Conservation (phyloP, 257 asterid genomes). For the Leonotis leonurus region DNA sequence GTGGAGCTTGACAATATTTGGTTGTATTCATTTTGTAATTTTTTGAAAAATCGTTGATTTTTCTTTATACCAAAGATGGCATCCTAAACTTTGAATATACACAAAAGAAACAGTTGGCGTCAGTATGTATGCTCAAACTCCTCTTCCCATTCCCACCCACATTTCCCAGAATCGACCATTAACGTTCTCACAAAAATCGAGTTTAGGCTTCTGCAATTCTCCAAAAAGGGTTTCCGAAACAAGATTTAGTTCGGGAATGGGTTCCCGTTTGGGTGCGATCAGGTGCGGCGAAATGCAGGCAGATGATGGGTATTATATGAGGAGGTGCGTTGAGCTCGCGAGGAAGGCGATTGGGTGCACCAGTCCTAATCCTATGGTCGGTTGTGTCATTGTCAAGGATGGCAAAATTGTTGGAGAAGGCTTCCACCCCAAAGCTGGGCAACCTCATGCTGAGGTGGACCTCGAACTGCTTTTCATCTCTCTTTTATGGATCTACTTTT, state of each 20-base stretch:
- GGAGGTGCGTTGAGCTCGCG: slow-evolving; percentile 86
- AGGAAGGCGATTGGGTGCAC: slow-evolving; percentile 71
- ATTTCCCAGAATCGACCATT: slow-evolving; percentile 9
- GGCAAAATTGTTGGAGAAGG: slow-evolving; percentile 89
- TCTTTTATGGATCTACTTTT: not conserved
- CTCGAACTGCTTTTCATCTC: not conserved
- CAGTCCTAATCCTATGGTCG: slow-evolving; percentile 97
- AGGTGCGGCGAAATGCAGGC: slow-evolving; percentile 31
- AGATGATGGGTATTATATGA: slow-evolving; percentile 57
- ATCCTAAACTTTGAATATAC: not conserved
- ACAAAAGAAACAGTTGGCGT: not conserved
- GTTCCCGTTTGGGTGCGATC: slow-evolving; percentile 19
- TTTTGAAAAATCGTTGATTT: no score
- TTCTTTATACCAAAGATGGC: not conserved
- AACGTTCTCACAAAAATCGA: slow-evolving; percentile 17
- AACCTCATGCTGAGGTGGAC: slow-evolving; percentile 93
- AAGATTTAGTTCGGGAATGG: slow-evolving; percentile 22
- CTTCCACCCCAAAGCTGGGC: slow-evolving; percentile 95
- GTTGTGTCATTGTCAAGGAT: slow-evolving; percentile 80
- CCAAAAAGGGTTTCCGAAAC: slow-evolving; percentile 33
- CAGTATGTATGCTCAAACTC: slow-evolving; percentile 36
- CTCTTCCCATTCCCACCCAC: slow-evolving; percentile 27
- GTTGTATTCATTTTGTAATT: no score
- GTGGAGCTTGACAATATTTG: no score
- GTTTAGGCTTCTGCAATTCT: slow-evolving; percentile 31